These are phyloP conservation scores for Volvox reticuliferus DNA, from an alignment of 139 green algal genomes.

Conservation along the genomic window DNA sequence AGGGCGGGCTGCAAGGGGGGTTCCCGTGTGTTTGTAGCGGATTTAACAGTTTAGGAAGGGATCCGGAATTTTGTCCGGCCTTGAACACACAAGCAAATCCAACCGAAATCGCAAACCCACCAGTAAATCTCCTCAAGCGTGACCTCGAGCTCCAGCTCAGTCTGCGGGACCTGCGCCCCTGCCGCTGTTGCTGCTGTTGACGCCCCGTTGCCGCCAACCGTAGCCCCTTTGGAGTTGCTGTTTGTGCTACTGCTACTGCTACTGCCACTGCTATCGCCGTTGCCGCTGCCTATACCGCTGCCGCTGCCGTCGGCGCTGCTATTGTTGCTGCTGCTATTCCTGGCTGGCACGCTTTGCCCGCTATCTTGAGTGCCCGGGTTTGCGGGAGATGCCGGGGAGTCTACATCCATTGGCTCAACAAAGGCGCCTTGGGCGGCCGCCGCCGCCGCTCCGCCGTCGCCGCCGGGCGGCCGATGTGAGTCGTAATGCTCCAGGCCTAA, in stretches of 20 bases:
- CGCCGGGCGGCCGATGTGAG: neutral
- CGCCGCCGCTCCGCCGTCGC: neutral
- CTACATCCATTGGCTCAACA: neutral
- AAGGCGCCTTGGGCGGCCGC: neutral
- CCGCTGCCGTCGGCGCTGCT: neutral
- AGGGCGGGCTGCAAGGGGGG: too few species aligned
- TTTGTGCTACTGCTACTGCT: neutral
- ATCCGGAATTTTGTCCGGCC: too few species aligned
- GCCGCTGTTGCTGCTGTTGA: neutral
- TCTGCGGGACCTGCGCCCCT: neutral
- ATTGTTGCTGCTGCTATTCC: neutral
- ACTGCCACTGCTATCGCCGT: neutral
- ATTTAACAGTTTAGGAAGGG: too few species aligned
- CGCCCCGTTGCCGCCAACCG: neutral
- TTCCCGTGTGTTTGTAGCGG: too few species aligned
- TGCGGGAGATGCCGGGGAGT: neutral
- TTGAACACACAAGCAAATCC: too few species aligned
- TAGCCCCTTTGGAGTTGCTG: neutral
- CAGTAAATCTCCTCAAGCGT: conserved; percentile 43
- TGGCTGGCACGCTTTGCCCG: neutral
- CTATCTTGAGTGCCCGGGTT: neutral
- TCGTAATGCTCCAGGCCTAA: neutral
- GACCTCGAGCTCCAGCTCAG: conserved; percentile 41
- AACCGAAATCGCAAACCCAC: neutral
- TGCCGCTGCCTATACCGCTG: neutral